Evolutionary conservation across 257 asterid genomes (phyloP), one percentile per base, ranked within the genome.

Genomic region (Thymus quinquecostatus): DNA sequence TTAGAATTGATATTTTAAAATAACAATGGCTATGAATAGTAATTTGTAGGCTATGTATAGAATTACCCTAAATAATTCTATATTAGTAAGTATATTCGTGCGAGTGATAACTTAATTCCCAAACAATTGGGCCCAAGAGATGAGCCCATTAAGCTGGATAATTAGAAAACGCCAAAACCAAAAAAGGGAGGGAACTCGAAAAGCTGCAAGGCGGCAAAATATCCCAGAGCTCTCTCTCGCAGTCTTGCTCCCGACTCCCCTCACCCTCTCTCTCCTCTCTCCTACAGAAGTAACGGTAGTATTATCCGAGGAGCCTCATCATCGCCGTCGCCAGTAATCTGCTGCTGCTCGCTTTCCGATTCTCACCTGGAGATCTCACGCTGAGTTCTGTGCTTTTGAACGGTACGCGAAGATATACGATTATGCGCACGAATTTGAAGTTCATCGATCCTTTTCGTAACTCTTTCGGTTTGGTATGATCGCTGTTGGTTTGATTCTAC

Each of bases 151-250:
- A 60, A 13, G n/a, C n/a, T n/a, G n/a, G n/a, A n/a, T n/a, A 64
- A 36, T 36, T 4, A 36, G 54, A 50, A 60, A 55, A 44, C 40
- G 32, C 57, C 4, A 27, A 57, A 69, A 70, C 38, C 60, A 29
- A 64, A 80, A 82, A 80, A 71, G 6, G 82, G 87, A 80, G 86
- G 88, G 82, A 74, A 75, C 38, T 76, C 74, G 27, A 34, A 6
- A 67, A 27, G 67, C 13, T n/a, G n/a, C n/a, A 75, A 75, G 80
- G 83, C 80, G 83, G 80, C 83, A 79, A 79, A 73, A 32, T 54
- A 63, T 27, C 64, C 13, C 12, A 13, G 33, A 45, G 44, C 30
- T 27, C 66, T 44, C 47, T n/a, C n/a, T n/a, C n/a, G n/a, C n/a
- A n/a, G n/a, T n/a, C 2, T 3, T 45, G 50, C 50, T 48, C 54